These are phyloP conservation scores for Suhomyces pyralidae DNA, from an alignment of 805 yeast species.

Conservation along the genomic window DNA sequence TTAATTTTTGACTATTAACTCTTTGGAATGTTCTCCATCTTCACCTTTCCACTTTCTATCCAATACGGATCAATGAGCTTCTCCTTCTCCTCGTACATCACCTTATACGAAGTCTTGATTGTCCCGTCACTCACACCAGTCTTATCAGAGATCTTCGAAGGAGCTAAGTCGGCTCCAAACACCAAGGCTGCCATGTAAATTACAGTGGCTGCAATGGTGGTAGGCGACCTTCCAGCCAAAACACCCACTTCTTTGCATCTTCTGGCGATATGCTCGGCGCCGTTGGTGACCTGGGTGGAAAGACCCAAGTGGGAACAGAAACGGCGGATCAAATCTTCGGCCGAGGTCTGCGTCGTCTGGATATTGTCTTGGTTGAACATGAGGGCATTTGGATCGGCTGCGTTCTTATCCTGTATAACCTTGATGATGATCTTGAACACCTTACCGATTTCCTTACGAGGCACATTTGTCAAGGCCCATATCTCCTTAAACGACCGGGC, in stretches of 20 bases:
- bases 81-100: constrained; percentile 66
- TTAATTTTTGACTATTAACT: no score
- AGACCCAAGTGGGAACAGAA: constrained; percentile 94
- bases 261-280: constrained; percentile 90
- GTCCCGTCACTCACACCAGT: constrained; percentile 98
- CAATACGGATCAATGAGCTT: constrained; percentile 72
- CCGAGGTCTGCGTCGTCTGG: constrained; percentile 80
- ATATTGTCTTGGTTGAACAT: constrained; percentile 47
- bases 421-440: constrained; percentile 78
- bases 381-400: constrained; percentile 41
- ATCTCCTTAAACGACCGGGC: constrained; percentile 95
- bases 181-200: constrained; percentile 90
- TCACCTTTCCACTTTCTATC: constrained; percentile 66
- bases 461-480: constrained; percentile 91
- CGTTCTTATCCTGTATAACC: constrained; percentile 55
- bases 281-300: constrained; percentile 77
- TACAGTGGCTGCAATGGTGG: constrained; percentile 96
- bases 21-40: constrained; percentile 43
- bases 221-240: constrained; percentile 94
- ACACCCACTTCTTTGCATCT: constrained; percentile 89
- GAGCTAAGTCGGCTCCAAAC: constrained; percentile 74
- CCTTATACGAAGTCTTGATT: constrained; percentile 85
- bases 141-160: constrained; percentile 81
- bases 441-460: constrained; percentile 90
- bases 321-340: constrained; percentile 92